A percentile compares a stretch with the other conserved stretches of the same genome.
These are phyloP conservation scores for Microsporum ferrugineum DNA, from an alignment of 2,329 filamentous ascomycete genomes.

Conservation along the genomic window DNA sequence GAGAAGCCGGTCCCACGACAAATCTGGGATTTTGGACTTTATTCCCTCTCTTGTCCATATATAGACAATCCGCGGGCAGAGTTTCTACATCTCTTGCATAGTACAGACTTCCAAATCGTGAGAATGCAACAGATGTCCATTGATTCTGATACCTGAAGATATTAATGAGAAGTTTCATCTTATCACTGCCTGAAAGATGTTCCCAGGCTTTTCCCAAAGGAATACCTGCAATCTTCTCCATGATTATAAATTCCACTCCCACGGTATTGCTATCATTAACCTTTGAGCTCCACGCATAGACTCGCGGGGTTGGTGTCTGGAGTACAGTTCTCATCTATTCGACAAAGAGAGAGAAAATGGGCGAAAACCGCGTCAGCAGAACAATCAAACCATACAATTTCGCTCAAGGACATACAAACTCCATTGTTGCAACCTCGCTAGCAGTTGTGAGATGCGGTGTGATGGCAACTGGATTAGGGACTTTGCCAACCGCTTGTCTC, in stretches of 20 bases:
- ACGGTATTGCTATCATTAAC: slow-evolving; percentile 11
- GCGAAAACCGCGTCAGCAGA: neutral
- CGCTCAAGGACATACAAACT: slow-evolving; percentile 14
- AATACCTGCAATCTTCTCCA: slow-evolving; percentile 20
- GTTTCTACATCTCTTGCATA: slow-evolving; percentile 17
- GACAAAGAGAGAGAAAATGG: neutral
- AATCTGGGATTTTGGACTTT: slow-evolving; percentile 17
- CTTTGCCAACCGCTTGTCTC: slow-evolving; percentile 20
- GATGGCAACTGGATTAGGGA: slow-evolving; percentile 22
- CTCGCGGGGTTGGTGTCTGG: slow-evolving; percentile 12
- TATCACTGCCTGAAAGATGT: slow-evolving; percentile 17
- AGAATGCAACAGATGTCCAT: slow-evolving; percentile 23
- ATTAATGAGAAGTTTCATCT: slow-evolving; percentile 20
- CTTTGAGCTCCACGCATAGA: slow-evolving; percentile 14
- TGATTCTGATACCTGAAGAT: slow-evolving; percentile 19
- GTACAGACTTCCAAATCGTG: slow-evolving; percentile 22
- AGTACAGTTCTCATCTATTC: slow-evolving; percentile 11
- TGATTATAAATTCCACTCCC: slow-evolving; percentile 16
- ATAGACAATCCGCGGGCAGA: slow-evolving; percentile 13
- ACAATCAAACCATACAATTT: neutral
- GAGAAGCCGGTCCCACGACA: slow-evolving; percentile 19
- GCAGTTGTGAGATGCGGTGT: slow-evolving; percentile 11
- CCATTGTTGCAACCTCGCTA: slow-evolving; percentile 20
- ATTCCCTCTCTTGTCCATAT: slow-evolving; percentile 16
- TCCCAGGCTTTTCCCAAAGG: slow-evolving; percentile 17